Base-by-base conservation (phyloP, 2,329 filamentous ascomycete genomes). In the Epichloe sp. region DNA sequence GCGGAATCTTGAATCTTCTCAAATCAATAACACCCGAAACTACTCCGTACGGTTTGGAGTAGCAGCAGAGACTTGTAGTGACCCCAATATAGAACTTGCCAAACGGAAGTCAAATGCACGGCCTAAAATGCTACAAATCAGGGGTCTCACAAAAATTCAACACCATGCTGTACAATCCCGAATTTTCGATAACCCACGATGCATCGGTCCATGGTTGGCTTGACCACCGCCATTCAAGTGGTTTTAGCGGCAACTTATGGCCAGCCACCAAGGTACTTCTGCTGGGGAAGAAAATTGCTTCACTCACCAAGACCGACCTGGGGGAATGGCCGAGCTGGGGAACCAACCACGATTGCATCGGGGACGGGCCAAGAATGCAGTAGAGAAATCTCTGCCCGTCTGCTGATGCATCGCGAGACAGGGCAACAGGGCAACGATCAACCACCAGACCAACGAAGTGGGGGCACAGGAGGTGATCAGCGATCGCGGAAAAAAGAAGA, bases 311-410 rank as follows among this genome's bases (percentile, higher is more conserved):
- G 10, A 49, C 34, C 50, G 10, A 49, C 34, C 50, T 15, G 40
- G 14, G n/a, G 42, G 17, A 37, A 21, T 41, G 26, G 35, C 19
- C 41, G 37, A 48, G 31, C 42, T 49, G 41, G 44, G 43, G 47
- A 36, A 41, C 40, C 45, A 48, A 37, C 48, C 48, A 40, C 47
- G 21, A 38, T 19, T 14, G 37, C 31, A 47, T 44, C 40, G 36
- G 41, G 21, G 23, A 40, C 21, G 44, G 43, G 51, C 34, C 23
- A 41, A 48, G 48, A 38, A 44, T 51, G 41, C 36, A 42, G 37
- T 34, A 36, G 38, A 49, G 48, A 57, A 57, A 56, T 56, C 52
- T 57, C 56, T 57, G 55, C 48, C 36, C 31, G 56, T 56, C 56
- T 54, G 56, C 51, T 57, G 56, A 57, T 53, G 48, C 52, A 31